Conservation (phyloP, 2,329 filamentous ascomycete species). For the Ambrosiella beaveri region DNA sequence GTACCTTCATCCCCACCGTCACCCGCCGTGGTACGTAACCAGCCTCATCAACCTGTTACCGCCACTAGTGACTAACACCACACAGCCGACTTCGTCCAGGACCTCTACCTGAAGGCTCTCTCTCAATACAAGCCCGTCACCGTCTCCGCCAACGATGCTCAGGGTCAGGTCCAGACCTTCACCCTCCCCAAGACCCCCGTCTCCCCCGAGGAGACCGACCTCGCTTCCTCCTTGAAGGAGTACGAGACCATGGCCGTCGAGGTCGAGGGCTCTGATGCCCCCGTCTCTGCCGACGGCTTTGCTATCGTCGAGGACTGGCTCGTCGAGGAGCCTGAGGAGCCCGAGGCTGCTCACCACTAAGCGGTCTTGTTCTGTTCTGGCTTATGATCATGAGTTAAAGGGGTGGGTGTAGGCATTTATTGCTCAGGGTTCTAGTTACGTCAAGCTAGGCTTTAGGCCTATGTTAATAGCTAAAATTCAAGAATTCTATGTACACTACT, state of each 20-base stretch:
- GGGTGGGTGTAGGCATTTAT: too few relatives aligned
- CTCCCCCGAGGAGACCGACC: constrained; percentile 86
- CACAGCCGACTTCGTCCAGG: constrained; percentile 88
- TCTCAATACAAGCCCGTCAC: constrained; percentile 81
- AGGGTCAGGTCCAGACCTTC: constrained; percentile 86
- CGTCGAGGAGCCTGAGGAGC: constrained; percentile 56
- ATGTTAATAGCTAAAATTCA: background rate
- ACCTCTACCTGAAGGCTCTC: constrained; percentile 91
- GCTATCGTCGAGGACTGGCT: constrained; percentile 57
- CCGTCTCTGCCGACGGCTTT: constrained; percentile 38
- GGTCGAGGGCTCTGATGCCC: constrained; percentile 67
- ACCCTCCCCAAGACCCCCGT: constrained; percentile 58
- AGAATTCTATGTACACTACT: background rate
- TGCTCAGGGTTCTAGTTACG: too few relatives aligned
- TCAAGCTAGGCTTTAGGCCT: too few relatives aligned
- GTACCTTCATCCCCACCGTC: constrained; percentile 42
- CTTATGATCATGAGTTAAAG: too few relatives aligned
- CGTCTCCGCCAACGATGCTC: constrained; percentile 71
- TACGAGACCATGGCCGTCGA: constrained; percentile 93
- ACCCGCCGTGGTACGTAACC: constrained; percentile 41
- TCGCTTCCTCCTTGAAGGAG: constrained; percentile 77
- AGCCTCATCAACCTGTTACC: background rate
- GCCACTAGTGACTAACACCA: constrained; percentile 17
- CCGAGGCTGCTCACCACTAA: constrained; percentile 30
- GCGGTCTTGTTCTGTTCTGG: background rate